These are phyloP conservation scores for Penicillium digitatum DNA, from an alignment of 2,329 filamentous ascomycete genomes.

Conservation along the genomic window DNA sequence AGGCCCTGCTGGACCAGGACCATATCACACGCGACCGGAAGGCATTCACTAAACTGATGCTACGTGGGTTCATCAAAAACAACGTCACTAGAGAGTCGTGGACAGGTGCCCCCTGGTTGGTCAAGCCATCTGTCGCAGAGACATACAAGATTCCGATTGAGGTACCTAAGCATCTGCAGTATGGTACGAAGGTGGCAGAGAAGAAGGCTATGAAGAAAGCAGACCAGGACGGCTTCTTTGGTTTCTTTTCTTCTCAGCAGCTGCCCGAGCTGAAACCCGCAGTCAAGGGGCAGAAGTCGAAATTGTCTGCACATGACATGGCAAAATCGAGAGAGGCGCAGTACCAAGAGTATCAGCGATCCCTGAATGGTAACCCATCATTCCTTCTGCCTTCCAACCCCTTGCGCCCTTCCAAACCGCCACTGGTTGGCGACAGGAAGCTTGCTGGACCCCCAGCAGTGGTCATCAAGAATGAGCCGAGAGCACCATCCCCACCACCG, in stretches of 20 bases:
- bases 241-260: conserved; percentile 52
- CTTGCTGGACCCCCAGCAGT: conserved; percentile 29
- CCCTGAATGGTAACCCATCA: conserved; percentile 43
- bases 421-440: conserved; percentile 35
- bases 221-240: conserved; percentile 49
- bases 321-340: conserved; percentile 45
- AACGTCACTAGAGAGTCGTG: conserved; percentile 87
- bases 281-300: conserved; percentile 65
- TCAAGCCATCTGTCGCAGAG: conserved; percentile 79
- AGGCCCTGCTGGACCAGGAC: conserved; percentile 73
- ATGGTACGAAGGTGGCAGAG: conserved; percentile 74
- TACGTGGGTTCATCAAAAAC: conserved; percentile 91
- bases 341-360: conserved; percentile 48
- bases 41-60: conserved; percentile 88
- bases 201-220: conserved; percentile 67
- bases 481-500: conserved; percentile 64
- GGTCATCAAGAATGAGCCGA: conserved; percentile 48
- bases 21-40: conserved; percentile 85
- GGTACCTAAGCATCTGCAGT: conserved; percentile 74
- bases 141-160: conserved; percentile 83
- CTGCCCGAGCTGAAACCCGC: conserved; percentile 71
- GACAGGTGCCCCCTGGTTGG: conserved; percentile 95
- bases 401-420: conserved; percentile 30
- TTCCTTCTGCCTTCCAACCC: conserved; percentile 36
- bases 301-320: conserved; percentile 47